phyloP scores from a whole-genome alignment of 371 early-diverging fungal genomes.

The Choanephora cucurbitarum region DNA sequence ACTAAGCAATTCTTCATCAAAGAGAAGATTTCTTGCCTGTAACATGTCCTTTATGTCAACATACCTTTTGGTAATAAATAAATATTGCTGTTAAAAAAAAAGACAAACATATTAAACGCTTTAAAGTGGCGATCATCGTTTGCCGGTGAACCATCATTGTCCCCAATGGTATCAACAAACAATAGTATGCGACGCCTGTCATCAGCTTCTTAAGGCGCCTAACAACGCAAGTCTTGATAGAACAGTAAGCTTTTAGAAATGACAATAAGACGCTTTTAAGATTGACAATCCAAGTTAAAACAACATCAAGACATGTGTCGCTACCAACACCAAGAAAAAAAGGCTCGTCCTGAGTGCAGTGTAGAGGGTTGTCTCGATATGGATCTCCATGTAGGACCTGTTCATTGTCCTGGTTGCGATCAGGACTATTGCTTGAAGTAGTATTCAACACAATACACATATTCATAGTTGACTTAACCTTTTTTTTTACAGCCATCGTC shows the following conservation, averaged over 20 bases:
- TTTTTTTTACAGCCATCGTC: constrained; percentile 26
- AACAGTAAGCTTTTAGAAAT: no score
- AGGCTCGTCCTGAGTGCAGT: constrained; percentile 12
- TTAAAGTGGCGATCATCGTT: constrained; percentile 34
- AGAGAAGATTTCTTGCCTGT: constrained; percentile 35
- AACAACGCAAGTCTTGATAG: constrained; percentile 3
- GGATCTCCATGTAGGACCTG: constrained; percentile 31
- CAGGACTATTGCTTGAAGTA: constrained; percentile 35
- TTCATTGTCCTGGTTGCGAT: constrained; percentile 31
- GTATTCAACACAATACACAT: neutral
- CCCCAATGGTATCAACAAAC: constrained; percentile 19
- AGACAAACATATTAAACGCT: no score
- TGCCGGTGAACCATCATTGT: constrained; percentile 32
- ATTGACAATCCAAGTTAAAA: constrained; percentile 18
- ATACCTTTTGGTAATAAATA: constrained; percentile 20
- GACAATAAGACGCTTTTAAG: neutral
- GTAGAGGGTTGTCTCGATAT: constrained; percentile 29
- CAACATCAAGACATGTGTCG: constrained; percentile 21
- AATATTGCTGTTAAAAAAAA: neutral
- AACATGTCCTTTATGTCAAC: constrained; percentile 32
- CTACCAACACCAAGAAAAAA: constrained; percentile 6
- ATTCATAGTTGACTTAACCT: neutral
- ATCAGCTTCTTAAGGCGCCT: constrained; percentile 18
- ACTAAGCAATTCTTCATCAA: neutral
- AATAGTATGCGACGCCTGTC: constrained; percentile 23